Conservation (phyloP, 2,329 filamentous ascomycete genomes). For the Metarhizium album region DNA sequence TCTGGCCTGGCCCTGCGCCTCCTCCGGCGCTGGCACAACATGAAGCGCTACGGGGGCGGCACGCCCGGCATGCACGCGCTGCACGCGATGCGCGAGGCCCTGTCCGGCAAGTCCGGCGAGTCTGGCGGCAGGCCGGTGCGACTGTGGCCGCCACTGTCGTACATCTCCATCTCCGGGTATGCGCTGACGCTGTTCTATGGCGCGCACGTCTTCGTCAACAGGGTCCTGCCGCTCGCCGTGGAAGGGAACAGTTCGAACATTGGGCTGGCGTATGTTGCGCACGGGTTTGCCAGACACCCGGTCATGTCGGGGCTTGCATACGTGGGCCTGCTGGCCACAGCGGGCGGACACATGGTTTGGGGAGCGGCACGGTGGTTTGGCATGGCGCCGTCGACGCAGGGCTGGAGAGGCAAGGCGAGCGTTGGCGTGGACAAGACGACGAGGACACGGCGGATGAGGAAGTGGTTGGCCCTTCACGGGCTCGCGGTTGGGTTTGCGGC, state of each 20-base stretch:
- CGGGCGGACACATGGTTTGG: slow-evolving; percentile 71
- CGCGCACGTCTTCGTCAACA: slow-evolving; percentile 66
- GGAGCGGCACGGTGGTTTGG: slow-evolving; percentile 77
- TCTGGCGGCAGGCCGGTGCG: slow-evolving; percentile 13
- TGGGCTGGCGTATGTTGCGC: slow-evolving; percentile 70
- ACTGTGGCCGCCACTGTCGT: slow-evolving; percentile 59
- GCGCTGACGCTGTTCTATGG: slow-evolving; percentile 52
- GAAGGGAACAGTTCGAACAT: slow-evolving; percentile 84
- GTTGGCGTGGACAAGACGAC: slow-evolving; percentile 36
- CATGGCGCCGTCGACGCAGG: slow-evolving; percentile 45
- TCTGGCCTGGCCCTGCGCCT: slow-evolving; percentile 70
- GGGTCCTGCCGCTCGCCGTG: slow-evolving; percentile 60
- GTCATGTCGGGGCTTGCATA: slow-evolving; percentile 59
- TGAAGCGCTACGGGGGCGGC: slow-evolving; percentile 64
- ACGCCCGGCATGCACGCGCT: slow-evolving; percentile 39
- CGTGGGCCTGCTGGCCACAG: slow-evolving; percentile 52
- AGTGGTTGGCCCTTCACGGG: slow-evolving; percentile 63
- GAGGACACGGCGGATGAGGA: slow-evolving; percentile 46
- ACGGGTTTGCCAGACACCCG: slow-evolving; percentile 69
- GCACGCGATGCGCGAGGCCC: slow-evolving; percentile 21
- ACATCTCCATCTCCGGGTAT: slow-evolving; percentile 65
- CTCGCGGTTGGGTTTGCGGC: slow-evolving; percentile 44
- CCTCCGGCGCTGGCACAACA: slow-evolving; percentile 59
- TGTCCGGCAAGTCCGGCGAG: slow-evolving; percentile 26
- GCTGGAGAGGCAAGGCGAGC: slow-evolving; percentile 31